Evolutionary conservation across 2,329 filamentous ascomycete genomes (phyloP), one percentile per base, ranked within the genome.

Genomic region (Xylariaceae sp.): DNA sequence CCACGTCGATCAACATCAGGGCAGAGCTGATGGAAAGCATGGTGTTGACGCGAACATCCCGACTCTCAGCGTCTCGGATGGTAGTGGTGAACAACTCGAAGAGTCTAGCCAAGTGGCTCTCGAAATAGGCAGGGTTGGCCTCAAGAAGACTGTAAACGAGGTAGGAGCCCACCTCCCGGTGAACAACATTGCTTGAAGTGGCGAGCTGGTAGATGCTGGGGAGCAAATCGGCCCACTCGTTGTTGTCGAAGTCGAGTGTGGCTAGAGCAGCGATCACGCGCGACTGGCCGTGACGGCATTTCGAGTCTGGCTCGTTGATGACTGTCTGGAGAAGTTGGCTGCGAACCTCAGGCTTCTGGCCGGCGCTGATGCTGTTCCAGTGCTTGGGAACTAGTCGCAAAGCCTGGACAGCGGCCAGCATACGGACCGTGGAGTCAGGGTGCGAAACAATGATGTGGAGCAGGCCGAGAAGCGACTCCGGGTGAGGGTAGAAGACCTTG

Each of bases 1-100:
- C 92, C 0, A 89, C 86, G 72, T 97, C 90, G 53, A 97, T 80
- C 63, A 96, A 84, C 80, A 95, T 88, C 57, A 93, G 88, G 69
- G 96, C 82, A 71, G 91, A 89, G 69, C 92, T 92, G 62, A 97
- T 83, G 62, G 91, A 92, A 71, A 96, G 85, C 76, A 97, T 87
- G 37, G 94, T 95, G 80, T 97, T 97, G 78, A 96, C 87, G 69
- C 92, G 88, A 59, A 99, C 94, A 73, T 97, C 91, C 63, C 89
- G 84, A 74, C 92, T 97, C 76, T 95, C 87, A 1, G 90, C 87
- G 71, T 97, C 94, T 69, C 89, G 87, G 70, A 99, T 94, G 52
- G 92, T 95, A 74, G 87, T 88, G 75, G 81, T 81, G 78, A 97
- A 96, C 30, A 97, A 81, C 69, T 83, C 81, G 70, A 97, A 90